Base-by-base conservation (phyloP, 495 filamentous ascomycete genomes). In the Trichoderma virens region DNA sequence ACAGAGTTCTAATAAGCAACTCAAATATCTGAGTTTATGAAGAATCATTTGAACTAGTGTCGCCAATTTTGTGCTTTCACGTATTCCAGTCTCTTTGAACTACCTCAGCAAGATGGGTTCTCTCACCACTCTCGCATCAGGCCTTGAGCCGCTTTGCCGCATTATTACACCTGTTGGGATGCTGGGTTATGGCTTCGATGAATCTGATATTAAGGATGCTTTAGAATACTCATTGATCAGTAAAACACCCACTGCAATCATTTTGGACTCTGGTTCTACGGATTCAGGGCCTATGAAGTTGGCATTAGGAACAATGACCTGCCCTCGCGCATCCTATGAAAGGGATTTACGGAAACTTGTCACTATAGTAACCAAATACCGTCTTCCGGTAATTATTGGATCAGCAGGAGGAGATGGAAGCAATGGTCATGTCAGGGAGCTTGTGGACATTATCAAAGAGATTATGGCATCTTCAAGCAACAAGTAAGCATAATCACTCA, bases 331-430 rank as follows among this genome's bases (percentile, higher is more conserved):
- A 1, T 62, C 74, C 0, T 82, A 82, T 65, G 65, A 69, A 13
- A 64, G 76, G 32, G 81, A 83, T 45, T 69, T 83, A 0, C 68
- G 61, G 7, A 73, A 71, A 16, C 62, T 82, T 9, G 61, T 82
- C 9, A 47, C 68, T 16, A 65, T 74, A 5, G 67, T 67, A 3
- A 66, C 69, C 30, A 59, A 71, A 8, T 69, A 72, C 43, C 68
- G 71, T 0, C 72, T 79, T 3, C 73, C 73, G 25, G 62, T 83
- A 0, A 63, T 83, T 2, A 77, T 83, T 60, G 74, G 76, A 54
- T 82, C 79, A 5, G 80, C 74, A 13, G 80, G 78, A 8, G 80
- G 80, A 13, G 79, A 80, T 68, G 81, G 81, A 2, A 76, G 66
- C 27, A 72, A 79, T 62, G 68, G 69, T 0, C 79, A 82, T 68